Evolutionary conservation across 2,329 filamentous ascomycete species (phyloP), one percentile per base, ranked within the genome.

Genomic region (Colletotrichum cuscutae): DNA sequence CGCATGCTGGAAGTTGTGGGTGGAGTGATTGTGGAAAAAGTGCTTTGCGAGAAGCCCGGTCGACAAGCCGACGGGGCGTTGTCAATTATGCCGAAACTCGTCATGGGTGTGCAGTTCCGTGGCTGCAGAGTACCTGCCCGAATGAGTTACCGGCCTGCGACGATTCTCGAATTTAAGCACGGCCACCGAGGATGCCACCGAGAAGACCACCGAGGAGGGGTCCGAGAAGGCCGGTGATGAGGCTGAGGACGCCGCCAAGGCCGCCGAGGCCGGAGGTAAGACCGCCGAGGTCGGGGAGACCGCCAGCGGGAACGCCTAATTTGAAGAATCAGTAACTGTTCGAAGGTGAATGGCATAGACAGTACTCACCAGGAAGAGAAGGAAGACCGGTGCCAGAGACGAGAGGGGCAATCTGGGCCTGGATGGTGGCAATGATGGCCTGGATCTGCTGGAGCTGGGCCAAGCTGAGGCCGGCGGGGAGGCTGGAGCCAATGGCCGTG

Each of bases 61-160:
- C 61, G 32, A 61, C 42, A 56, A 56, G 46, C 26, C 13, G 28
- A 26, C 30, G 13, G 30, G 46, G 15, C 28, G 13, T 54, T 15
- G 61, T 54, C 49, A 22, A n/a, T 24, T 42, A 9, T 24, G 42
- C 42, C 30, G 32, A 5, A 12, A 61, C 71, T 65, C 71, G 53
- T 15, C 28, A 37, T 65, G 66, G 66, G 57, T 56, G 37, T 56
- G 54, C 66, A 65, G 54, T 64, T 71, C 62, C 59, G 62, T 64
- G 24, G 62, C 68, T 64, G 63, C 63, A 53, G 24, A 66, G 15
- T 58, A 46, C 58, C 71, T 68, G 68, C 71, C 58, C 52, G 53
- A 49, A 68, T n/a, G 52, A 73, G 67, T 73, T 71, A 3, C 60
- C 37, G 56, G 56, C 49, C 22, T 42, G 46, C 22, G 5, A 37